A percentile compares a stretch with the other conserved stretches of the same genome.
These are phyloP conservation scores for Talaromyces marneffei DNA, from an alignment of 2,329 filamentous ascomycete genomes.

Conservation along the genomic window DNA sequence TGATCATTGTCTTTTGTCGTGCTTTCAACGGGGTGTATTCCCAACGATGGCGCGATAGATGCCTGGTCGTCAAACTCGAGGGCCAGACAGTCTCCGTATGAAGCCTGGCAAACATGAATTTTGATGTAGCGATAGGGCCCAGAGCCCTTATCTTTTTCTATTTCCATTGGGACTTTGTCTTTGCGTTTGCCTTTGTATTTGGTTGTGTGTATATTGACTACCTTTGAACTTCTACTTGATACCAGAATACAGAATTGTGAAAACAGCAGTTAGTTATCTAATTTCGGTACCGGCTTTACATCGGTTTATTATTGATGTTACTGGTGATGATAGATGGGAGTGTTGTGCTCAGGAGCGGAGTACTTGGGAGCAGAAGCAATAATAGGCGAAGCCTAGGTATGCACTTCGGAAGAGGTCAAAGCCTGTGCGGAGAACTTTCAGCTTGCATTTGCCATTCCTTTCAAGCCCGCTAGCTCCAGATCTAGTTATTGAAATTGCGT, in stretches of 20 bases:
- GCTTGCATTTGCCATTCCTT: not conserved
- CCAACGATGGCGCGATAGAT: not conserved
- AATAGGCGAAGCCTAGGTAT: not conserved
- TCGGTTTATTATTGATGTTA: not conserved
- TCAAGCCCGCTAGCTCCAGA: not conserved
- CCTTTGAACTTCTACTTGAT: too few species aligned
- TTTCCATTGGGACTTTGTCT: not conserved
- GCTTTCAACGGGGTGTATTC: not conserved
- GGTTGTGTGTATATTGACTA: too few species aligned
- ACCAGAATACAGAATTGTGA: not conserved
- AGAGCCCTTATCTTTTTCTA: not conserved
- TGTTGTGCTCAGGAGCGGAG: not conserved
- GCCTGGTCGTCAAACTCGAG: not conserved
- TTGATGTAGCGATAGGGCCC: not conserved
- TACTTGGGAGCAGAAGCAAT: not conserved
- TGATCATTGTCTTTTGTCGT: not conserved
- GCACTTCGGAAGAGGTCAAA: not conserved
- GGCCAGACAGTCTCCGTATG: not conserved
- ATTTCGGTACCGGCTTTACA: not conserved
- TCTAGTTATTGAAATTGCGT: too few species aligned
- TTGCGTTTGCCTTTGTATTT: too few species aligned
- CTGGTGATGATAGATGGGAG: not conserved
- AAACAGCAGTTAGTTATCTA: not conserved
- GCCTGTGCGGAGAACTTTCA: not conserved
- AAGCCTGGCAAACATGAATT: not conserved